Evolutionary conservation across 345 rosid species (phyloP).

Genomic region (Schrenkiella parvula): DNA sequence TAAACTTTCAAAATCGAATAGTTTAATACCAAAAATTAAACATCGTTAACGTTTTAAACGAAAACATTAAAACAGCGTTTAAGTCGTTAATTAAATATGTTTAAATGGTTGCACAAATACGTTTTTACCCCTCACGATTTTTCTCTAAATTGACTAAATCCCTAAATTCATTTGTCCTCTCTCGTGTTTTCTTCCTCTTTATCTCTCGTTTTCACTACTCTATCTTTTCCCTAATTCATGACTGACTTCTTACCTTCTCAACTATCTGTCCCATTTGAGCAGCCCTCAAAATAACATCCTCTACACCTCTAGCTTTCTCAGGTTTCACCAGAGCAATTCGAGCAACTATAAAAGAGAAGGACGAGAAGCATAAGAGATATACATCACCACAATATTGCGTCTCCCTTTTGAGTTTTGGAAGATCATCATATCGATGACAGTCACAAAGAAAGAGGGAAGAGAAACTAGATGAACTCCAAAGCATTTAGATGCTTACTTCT

Average conservation of each 20-base stretch:
- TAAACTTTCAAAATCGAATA: no score
- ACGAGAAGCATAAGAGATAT: not conserved
- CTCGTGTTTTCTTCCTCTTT: no score
- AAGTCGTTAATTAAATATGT: no score
- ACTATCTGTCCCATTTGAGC: constrained; percentile 91
- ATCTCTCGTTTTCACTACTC: no score
- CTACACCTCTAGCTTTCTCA: constrained; percentile 94
- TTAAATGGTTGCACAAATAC: no score
- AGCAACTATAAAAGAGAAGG: constrained; percentile 46
- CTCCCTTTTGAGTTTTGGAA: not conserved
- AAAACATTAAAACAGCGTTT: no score
- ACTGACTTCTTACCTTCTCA: constrained; percentile 58
- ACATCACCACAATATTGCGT: not conserved
- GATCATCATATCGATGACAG: not conserved
- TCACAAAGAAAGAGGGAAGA: not conserved
- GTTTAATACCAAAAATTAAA: no score
- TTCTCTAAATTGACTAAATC: no score
- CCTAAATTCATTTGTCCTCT: no score
- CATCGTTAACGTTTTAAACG: no score
- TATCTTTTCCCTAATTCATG: no score
- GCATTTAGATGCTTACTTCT: constrained; percentile 50
- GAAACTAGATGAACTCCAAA: constrained; percentile 8
- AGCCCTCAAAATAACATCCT: constrained; percentile 83
- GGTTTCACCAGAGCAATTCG: constrained; percentile 98
- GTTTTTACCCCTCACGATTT: no score